Percentiles rank a stretch among this genome's conserved stretches.
These are phyloP conservation scores for Chalaropsis thielavioides DNA, from an alignment of 2,329 filamentous ascomycete species.

Conservation along the genomic window DNA sequence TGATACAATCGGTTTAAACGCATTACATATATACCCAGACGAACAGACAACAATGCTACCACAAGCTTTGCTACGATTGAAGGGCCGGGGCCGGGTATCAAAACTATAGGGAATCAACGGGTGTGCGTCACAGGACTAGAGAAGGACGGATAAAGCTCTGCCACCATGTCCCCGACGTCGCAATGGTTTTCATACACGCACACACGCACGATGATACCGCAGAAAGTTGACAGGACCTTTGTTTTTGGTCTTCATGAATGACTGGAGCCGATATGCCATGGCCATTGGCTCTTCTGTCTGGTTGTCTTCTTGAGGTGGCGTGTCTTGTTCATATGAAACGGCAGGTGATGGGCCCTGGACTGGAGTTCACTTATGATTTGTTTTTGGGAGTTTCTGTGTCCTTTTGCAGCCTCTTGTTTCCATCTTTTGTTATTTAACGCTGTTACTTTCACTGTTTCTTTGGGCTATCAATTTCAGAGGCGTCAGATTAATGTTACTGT, in stretches of 20 bases:
- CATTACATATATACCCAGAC: neutral
- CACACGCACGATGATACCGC: neutral
- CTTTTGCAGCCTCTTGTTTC: conserved; percentile 9
- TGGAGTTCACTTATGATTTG: conserved; percentile 11
- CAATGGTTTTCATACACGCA: neutral
- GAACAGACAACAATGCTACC: neutral
- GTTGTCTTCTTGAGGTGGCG: neutral
- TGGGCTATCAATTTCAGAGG: conserved; percentile 1
- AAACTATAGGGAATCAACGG: neutral
- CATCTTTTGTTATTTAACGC: conserved; percentile 16
- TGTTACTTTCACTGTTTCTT: conserved; percentile 4
- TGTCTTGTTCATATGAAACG: neutral
- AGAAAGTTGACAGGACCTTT: neutral
- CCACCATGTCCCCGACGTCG: neutral
- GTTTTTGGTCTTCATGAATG: neutral
- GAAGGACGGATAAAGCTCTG: neutral
- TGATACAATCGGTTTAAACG: conserved; percentile 44
- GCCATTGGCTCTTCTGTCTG: neutral
- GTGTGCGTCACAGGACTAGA: neutral
- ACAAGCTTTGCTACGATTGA: neutral
- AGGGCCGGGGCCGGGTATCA: neutral
- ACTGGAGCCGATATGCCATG: neutral
- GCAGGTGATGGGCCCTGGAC: neutral
- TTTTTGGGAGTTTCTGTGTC: conserved; percentile 11
- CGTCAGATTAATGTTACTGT: neutral